Conservation (phyloP, 1,284 basidiomycete genomes). For the Ustilago tritici region DNA sequence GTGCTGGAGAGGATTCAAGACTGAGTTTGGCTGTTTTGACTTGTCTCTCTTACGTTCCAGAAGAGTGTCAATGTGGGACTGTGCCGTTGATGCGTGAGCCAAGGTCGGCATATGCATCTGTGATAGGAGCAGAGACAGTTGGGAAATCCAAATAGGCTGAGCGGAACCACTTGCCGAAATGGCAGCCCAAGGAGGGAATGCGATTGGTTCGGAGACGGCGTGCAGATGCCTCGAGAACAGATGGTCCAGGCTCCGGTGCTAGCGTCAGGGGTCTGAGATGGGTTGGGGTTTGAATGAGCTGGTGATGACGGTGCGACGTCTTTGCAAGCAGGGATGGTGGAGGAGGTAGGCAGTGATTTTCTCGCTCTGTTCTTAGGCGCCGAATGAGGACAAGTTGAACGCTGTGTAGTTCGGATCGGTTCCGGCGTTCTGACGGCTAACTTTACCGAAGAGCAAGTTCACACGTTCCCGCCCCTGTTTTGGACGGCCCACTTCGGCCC, state of each 20-base stretch:
- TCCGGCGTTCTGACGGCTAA: slow-evolving; percentile 1
- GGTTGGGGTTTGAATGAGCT: neutral
- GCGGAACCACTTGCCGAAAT: no score
- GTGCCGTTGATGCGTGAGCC: neutral
- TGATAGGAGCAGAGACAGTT: no score
- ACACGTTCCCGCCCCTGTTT: neutral
- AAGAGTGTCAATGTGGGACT: neutral
- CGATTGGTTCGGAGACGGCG: neutral
- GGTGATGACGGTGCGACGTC: neutral
- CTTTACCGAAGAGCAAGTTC: no score
- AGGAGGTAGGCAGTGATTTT: neutral
- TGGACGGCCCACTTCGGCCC: neutral
- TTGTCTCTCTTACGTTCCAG: neutral
- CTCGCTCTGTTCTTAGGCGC: slow-evolving; percentile 12
- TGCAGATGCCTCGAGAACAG: neutral
- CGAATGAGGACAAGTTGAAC: neutral
- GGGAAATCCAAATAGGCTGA: no score
- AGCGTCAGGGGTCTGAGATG: neutral
- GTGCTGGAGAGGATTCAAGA: neutral
- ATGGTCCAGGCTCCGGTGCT: neutral
- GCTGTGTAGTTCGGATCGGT: slow-evolving; percentile 10
- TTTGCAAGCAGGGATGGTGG: neutral
- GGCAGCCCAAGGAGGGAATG: no score
- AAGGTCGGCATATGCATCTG: no score
- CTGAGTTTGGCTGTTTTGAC: neutral